Evolutionary conservation across 441 rosid species (phyloP).

Genomic region (Eruca vesicaria): DNA sequence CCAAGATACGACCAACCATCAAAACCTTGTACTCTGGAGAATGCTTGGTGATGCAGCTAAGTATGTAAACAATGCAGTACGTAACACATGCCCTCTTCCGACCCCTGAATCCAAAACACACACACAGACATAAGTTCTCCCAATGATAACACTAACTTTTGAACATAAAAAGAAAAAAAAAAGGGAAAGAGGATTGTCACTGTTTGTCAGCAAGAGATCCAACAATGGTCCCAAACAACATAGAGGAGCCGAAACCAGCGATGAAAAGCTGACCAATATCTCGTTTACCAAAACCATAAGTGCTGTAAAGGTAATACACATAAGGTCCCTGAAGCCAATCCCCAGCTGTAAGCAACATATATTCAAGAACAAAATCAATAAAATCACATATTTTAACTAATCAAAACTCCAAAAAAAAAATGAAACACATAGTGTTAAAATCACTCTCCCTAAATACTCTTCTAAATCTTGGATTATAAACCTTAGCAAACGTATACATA

Average conservation of each 20-base stretch:
- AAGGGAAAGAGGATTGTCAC: constrained; percentile 42
- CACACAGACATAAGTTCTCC: background rate
- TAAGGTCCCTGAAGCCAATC: constrained; percentile 99
- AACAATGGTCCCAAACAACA: constrained; percentile 95
- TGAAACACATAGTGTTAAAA: background rate
- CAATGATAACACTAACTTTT: background rate
- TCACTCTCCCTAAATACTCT: background rate
- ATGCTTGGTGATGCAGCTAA: constrained; percentile 92
- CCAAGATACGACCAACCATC: constrained; percentile 93
- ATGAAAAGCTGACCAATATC: constrained; percentile 97
- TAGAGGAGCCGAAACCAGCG: constrained; percentile 98
- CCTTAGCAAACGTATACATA: background rate
- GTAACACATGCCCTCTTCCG: constrained; percentile 90
- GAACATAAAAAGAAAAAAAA: background rate
- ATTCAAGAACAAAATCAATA: background rate
- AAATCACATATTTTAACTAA: background rate
- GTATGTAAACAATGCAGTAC: constrained; percentile 79
- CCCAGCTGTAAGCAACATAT: constrained; percentile 60
- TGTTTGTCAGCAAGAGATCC: constrained; percentile 96
- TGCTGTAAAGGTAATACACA: constrained; percentile 84
- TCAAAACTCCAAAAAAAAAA: background rate
- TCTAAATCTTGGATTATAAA: background rate
- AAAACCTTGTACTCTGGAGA: constrained; percentile 87
- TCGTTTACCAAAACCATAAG: constrained; percentile 82
- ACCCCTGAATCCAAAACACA: constrained; percentile 55